Base-by-base conservation (phyloP, 805 yeast genomes). In the Alloascoidea africana region DNA sequence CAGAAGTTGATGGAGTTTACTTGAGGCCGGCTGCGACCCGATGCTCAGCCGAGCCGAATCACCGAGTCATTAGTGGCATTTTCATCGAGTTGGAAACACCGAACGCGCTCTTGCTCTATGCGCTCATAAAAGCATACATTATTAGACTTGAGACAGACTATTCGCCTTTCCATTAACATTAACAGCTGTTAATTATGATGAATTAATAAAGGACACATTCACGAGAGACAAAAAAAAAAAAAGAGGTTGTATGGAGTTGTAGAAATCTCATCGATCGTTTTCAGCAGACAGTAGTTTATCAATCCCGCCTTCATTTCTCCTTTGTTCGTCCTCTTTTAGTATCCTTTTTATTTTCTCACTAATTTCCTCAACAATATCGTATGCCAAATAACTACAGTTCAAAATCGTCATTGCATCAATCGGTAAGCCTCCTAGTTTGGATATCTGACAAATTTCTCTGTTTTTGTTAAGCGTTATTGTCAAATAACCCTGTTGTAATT, bases 401-500 rank as follows among this genome's bases (percentile, higher is more conserved):
- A 84, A 62, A 36, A 89, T 58, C 17, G 68, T 60, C 27, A 67
- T 50, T 0, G 91, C 84, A 49, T 83, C 87, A 45, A 89, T 72
- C 4, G 87, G 82, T 35, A 82, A 60, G 0, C 95, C 96, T 37
- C 97, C 98, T 19, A 86, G 82, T 51, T 89, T 91, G 33, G 80
- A 68, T 18, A 91, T 66, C 53, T 91, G 98, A 36, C 94, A 87
- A 4, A 91, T 63, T 50, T 91, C 98, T 46, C 89, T 70, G 52
- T 89, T 89, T 47, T 81, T 84, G 54, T 91, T 91, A 40, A 87
- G 58, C 0, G 98, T 85, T 19, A 91, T 73, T 1, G 94, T 83
- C 57, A 89, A 63, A 2, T 73, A 70, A 16, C 96, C 94, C 35
- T 76, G 78, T 42, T 89, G 66, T 15, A 85, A 56, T 14, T 66